Percentiles rank a stretch among this genome's conserved stretches.
These are phyloP conservation scores for Penicillium capsulatum DNA, from an alignment of 2,329 filamentous ascomycete species.

Conservation along the genomic window DNA sequence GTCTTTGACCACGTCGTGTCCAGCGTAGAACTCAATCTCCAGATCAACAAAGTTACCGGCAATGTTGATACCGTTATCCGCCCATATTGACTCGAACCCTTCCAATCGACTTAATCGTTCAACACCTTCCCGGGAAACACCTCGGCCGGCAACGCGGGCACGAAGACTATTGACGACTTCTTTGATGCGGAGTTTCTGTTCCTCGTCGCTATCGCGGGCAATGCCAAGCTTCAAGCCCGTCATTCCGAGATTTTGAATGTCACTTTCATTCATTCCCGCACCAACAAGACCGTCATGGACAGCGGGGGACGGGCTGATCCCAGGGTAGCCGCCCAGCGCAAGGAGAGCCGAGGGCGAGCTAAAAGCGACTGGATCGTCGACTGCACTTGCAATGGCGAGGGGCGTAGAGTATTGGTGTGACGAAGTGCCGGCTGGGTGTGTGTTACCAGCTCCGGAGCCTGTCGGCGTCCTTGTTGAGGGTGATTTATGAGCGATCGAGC, in stretches of 20 bases:
- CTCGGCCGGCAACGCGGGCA: slow-evolving; percentile 40
- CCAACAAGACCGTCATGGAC: slow-evolving; percentile 36
- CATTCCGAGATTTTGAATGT: slow-evolving; percentile 40
- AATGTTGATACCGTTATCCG: slow-evolving; percentile 45
- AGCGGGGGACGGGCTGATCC: slow-evolving; percentile 40
- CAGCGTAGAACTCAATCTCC: slow-evolving; percentile 44
- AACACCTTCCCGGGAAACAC: slow-evolving; percentile 42
- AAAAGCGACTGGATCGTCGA: slow-evolving; percentile 43
- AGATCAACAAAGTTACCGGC: slow-evolving; percentile 46
- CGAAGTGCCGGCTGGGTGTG: slow-evolving; percentile 34
- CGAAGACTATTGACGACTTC: slow-evolving; percentile 41
- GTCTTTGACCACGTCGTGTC: slow-evolving; percentile 40
- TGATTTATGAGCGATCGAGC: slow-evolving; percentile 43
- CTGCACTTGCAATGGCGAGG: slow-evolving; percentile 33
- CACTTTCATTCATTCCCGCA: slow-evolving; percentile 36
- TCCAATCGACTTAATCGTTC: slow-evolving; percentile 42
- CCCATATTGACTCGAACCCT: slow-evolving; percentile 46
- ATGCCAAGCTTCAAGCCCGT: slow-evolving; percentile 35
- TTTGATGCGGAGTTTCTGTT: slow-evolving; percentile 40
- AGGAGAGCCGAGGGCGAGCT: slow-evolving; percentile 45
- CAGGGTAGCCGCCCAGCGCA: slow-evolving; percentile 42
- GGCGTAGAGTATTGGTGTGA: slow-evolving; percentile 45
- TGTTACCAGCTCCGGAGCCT: slow-evolving; percentile 34
- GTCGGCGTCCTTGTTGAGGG: slow-evolving; percentile 45
- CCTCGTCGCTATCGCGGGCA: slow-evolving; percentile 40